Evolutionary conservation across 2,329 filamentous ascomycete species (phyloP).

Genomic region (Ophiostoma fasciatum): DNA sequence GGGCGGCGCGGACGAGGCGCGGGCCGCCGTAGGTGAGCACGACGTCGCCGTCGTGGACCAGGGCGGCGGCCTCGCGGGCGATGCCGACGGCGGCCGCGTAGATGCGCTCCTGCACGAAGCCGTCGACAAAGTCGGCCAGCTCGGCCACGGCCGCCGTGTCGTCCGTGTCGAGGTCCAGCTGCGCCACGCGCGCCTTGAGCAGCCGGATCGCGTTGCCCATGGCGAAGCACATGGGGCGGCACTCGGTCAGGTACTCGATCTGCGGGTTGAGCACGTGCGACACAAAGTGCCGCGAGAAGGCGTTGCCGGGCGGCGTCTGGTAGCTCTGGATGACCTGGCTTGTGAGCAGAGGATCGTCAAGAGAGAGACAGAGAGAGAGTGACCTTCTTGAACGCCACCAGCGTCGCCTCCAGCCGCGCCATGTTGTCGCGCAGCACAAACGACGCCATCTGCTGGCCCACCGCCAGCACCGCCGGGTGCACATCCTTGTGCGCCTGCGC

Average conservation of each 20-base stretch:
- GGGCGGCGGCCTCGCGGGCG: conserved; percentile 55
- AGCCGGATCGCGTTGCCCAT: conserved; percentile 96
- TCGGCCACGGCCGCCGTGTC: conserved; percentile 70
- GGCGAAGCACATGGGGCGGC: conserved; percentile 87
- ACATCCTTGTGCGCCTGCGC: conserved; percentile 58
- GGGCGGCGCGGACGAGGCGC: conserved; percentile 68
- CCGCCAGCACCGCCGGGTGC: conserved; percentile 67
- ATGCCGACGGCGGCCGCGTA: conserved; percentile 79
- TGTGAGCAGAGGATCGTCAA: too few relatives aligned
- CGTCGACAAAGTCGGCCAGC: conserved; percentile 69
- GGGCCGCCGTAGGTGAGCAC: conserved; percentile 80
- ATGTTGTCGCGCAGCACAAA: conserved; percentile 85
- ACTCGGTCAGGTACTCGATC: conserved; percentile 87
- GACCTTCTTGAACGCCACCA: conserved; percentile 81
- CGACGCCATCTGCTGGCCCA: conserved; percentile 80
- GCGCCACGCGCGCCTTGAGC: conserved; percentile 83
- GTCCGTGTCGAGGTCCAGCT: conserved; percentile 71
- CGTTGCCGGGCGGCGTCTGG: conserved; percentile 69
- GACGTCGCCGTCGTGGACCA: conserved; percentile 66
- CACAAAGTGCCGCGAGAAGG: conserved; percentile 79
- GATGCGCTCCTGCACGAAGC: conserved; percentile 81
- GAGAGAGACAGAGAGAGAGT: conserved; percentile 2
- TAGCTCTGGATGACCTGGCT: conserved; percentile 83
- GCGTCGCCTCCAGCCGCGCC: conserved; percentile 71
- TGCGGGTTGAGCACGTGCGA: conserved; percentile 85